Base-by-base conservation (phyloP, 2,329 filamentous ascomycete genomes). In the Verruconis gallopava region DNA sequence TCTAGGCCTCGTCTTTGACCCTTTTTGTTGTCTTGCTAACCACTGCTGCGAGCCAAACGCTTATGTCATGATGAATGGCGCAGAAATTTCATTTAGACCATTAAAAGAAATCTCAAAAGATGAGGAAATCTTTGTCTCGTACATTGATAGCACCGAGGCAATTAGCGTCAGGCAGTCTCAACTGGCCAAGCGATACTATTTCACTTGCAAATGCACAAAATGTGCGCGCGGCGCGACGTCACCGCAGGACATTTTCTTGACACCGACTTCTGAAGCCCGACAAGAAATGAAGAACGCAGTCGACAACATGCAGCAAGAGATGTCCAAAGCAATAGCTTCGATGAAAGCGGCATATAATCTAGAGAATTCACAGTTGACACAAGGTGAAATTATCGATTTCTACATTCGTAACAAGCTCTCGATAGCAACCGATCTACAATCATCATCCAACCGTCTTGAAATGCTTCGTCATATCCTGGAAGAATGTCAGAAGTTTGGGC, bases 21-120 rank as follows among this genome's bases (percentile, higher is more conserved):
- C 73, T 0, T 60, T 66, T 14, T 61, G 71, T 2, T 64, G 70
- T 20, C 57, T 68, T 13, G 62, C 75, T 34, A 80, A 80, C 47
- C 77, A 81, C 52, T 77, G 72, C 34, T 80, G 77, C 51, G 63
- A 69, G 18, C 72, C 73, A 3, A 80, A 79, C 48, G 66, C 71
- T 2, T 66, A 67, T 21, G 64, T 76, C 14, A 63, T 71, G 11
- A 76, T 77, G 57, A 71, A 77, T 44, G 67, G 71, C 15, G 58
- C 66, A 3, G 53, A 59, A 21, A 55, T 75, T 6, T 61, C 61
- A 12, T 51, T 77, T 21, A 69, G 72, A 22, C 67, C 74, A 0
- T 55, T 77, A 1, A 59, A 57, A 11, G 61, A 66, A 0, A 75
- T 80, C 46, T 54, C 60, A 14, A 63, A 66, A 44, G 67, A 65